These are phyloP conservation scores for Catharanthus roseus DNA, from an alignment of 257 asterid species.

Conservation along the genomic window DNA sequence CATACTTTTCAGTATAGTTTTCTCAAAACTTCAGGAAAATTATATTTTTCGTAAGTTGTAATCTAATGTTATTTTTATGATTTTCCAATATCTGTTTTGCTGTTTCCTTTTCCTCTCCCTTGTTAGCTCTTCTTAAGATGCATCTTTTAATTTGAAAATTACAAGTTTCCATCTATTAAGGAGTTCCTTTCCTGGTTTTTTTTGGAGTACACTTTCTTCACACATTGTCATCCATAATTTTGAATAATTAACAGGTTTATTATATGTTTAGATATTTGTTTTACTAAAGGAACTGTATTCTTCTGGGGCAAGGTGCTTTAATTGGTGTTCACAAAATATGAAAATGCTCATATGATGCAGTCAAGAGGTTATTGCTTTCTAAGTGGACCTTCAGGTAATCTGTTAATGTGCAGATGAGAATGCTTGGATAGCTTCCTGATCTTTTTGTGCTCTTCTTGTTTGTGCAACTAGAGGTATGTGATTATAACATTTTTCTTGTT, in stretches of 20 bases:
- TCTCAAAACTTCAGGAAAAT: not conserved
- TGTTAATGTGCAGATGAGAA: not conserved
- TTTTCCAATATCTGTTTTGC: not conserved
- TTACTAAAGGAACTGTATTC: not conserved
- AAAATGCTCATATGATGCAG: not conserved
- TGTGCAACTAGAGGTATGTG: not conserved
- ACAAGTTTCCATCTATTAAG: not conserved
- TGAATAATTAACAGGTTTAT: not conserved
- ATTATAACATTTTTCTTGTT: not conserved
- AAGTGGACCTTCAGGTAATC: constrained; percentile 11
- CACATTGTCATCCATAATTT: not conserved
- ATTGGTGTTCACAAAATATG: constrained; percentile 1
- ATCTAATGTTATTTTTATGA: not conserved
- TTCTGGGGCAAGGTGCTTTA: not conserved
- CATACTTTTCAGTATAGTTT: constrained; percentile 5
- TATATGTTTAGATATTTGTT: constrained; percentile 2
- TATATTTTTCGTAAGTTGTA: not conserved
- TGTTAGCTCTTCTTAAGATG: not conserved
- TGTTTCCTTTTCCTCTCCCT: not conserved
- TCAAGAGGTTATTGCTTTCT: not conserved
- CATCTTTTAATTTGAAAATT: not conserved
- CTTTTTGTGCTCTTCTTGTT: not conserved
- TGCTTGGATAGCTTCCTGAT: not conserved
- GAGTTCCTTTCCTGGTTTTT: not conserved
- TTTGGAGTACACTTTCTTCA: not conserved